These are phyloP conservation scores for Pseudozyma flocculosa DNA, from an alignment of 1,284 basidiomycete genomes.

Conservation along the genomic window DNA sequence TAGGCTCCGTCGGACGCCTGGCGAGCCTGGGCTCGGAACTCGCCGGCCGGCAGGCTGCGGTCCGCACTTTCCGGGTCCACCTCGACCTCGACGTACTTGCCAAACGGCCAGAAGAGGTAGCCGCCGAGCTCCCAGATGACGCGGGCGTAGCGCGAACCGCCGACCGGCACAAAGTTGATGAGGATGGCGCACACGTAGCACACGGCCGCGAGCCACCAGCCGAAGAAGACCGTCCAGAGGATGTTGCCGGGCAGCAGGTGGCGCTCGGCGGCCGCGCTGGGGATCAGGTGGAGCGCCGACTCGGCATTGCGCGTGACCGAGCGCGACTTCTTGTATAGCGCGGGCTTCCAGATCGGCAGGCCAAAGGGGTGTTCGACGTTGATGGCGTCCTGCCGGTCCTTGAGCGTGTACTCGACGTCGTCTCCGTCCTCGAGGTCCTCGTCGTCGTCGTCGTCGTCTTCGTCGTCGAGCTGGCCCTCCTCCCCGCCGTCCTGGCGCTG, in stretches of 20 bases:
- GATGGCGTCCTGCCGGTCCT: slow-evolving; percentile 91
- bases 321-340: slow-evolving; percentile 95
- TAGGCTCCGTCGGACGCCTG: slow-evolving; percentile 4
- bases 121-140: slow-evolving; percentile 88
- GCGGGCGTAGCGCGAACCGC: slow-evolving; percentile 80
- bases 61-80: slow-evolving; percentile 56
- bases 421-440: slow-evolving; percentile 33
- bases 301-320: slow-evolving; percentile 96
- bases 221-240: slow-evolving; percentile 81
- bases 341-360: slow-evolving; percentile 99
- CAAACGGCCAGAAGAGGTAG: slow-evolving; percentile 98
- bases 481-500: slow-evolving; percentile 14
- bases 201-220: slow-evolving; percentile 73
- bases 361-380: slow-evolving; percentile 99
- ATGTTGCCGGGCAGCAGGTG: slow-evolving; percentile 90
- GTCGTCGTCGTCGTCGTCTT: slow-evolving; percentile 9
- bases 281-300: slow-evolving; percentile 84
- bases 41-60: slow-evolving; percentile 20
- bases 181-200: slow-evolving; percentile 72
- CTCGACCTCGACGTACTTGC: slow-evolving; percentile 90
- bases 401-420: slow-evolving; percentile 85
- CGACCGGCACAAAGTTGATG: slow-evolving; percentile 71
- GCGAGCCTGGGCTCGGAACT: slow-evolving; percentile 5
- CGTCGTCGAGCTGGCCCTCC: slow-evolving; percentile 11
- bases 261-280: slow-evolving; percentile 85